Evolutionary conservation across 2,329 filamentous ascomycete genomes (phyloP).

Genomic region (Aspergillus calidoustus): DNA sequence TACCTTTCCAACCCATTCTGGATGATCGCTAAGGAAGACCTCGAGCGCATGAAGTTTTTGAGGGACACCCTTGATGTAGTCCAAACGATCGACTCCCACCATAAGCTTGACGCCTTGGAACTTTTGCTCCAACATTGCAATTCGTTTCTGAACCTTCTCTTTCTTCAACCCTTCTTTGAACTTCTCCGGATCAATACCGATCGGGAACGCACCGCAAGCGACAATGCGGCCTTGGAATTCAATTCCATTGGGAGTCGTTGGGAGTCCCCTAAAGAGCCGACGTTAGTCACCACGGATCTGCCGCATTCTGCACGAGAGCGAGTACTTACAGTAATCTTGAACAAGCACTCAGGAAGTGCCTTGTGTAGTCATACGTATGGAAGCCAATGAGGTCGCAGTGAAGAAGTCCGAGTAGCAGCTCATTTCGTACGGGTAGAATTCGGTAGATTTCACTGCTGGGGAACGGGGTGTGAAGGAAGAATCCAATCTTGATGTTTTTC

Average conservation of each 20-base stretch:
- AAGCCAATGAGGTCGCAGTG: slow-evolving; percentile 96
- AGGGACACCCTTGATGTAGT: slow-evolving; percentile 98
- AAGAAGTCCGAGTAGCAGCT: slow-evolving; percentile 82
- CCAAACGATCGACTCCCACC: slow-evolving; percentile 92
- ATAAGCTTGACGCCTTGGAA: slow-evolving; percentile 97
- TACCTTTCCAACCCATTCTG: slow-evolving; percentile 97
- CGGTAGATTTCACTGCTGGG: slow-evolving; percentile 96
- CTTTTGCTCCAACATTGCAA: slow-evolving; percentile 81
- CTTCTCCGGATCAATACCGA: slow-evolving; percentile 96
- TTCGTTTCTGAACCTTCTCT: slow-evolving; percentile 83
- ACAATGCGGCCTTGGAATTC: slow-evolving; percentile 88
- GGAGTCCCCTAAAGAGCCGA: slow-evolving; percentile 43
- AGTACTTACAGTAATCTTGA: slow-evolving; percentile 78
- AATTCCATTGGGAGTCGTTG: slow-evolving; percentile 88
- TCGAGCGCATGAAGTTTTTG: slow-evolving; percentile 97
- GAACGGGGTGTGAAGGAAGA: slow-evolving; percentile 97
- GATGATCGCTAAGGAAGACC: slow-evolving; percentile 94
- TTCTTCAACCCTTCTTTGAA: slow-evolving; percentile 88
- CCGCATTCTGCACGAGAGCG: not conserved
- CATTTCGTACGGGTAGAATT: slow-evolving; percentile 89
- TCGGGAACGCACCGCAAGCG: slow-evolving; percentile 92
- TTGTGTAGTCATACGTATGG: slow-evolving; percentile 98
- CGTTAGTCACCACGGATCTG: slow-evolving; percentile 19
- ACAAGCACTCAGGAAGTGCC: slow-evolving; percentile 95
- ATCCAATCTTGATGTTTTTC: slow-evolving; percentile 96